These are phyloP conservation scores for Sporothrix brasiliensis DNA, from an alignment of 2,329 filamentous ascomycete genomes.

Conservation along the genomic window DNA sequence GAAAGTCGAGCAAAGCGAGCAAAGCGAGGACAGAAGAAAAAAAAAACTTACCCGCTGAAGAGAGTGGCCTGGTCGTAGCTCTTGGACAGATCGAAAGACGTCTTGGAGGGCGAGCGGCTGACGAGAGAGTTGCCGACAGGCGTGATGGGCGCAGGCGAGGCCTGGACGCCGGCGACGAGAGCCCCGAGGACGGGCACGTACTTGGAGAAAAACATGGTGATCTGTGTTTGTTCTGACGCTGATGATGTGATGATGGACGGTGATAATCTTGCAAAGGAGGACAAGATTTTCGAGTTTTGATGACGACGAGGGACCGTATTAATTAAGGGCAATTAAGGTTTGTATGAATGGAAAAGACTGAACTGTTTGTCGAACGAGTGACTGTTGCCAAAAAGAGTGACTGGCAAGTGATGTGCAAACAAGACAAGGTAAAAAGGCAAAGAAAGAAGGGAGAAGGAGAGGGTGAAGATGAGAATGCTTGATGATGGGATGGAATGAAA, in stretches of 20 bases:
- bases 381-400: slow-evolving; percentile 30
- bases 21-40: not conserved
- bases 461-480: slow-evolving; percentile 27
- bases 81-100: slow-evolving; percentile 35
- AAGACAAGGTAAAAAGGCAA: slow-evolving; percentile 17
- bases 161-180: slow-evolving; percentile 33
- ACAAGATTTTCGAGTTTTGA: too few relatives aligned
- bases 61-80: slow-evolving; percentile 35
- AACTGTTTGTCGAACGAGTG: slow-evolving; percentile 18
- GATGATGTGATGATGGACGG: not conserved
- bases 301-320: not conserved
- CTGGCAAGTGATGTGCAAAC: slow-evolving; percentile 27
- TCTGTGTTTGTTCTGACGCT: slow-evolving; percentile 5
- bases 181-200: slow-evolving; percentile 33
- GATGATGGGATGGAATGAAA: slow-evolving; percentile 27
- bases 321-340: not conserved
- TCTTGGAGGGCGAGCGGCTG: slow-evolving; percentile 17
- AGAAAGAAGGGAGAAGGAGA: not conserved
- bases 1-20: not conserved
- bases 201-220: slow-evolving; percentile 33
- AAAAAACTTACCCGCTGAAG: slow-evolving; percentile 34
- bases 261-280: too few relatives aligned
- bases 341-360: not conserved
- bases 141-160: slow-evolving; percentile 30
- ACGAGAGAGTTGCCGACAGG: slow-evolving; percentile 19